Evolutionary conservation across 192 early-diverging fungal genomes (phyloP).

Genomic region (Cladochytrium replicatum): DNA sequence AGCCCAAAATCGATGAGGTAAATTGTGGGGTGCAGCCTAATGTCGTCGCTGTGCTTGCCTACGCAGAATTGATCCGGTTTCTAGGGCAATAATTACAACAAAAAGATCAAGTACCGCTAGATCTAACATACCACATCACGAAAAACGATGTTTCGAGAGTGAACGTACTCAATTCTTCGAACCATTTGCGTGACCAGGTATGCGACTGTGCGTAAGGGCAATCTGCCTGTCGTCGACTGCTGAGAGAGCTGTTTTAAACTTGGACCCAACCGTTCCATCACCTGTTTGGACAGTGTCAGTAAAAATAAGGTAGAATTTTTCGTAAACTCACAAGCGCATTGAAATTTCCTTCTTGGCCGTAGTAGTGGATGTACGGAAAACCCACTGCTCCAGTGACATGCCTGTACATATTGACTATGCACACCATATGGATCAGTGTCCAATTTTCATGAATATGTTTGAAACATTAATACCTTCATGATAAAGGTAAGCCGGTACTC

Average conservation of each 20-base stretch:
- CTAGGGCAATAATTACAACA: slow-evolving; percentile 4
- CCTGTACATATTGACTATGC: slow-evolving; percentile 16
- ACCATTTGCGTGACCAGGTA: slow-evolving; percentile 21
- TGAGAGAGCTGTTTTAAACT: slow-evolving; percentile 15
- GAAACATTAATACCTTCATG: slow-evolving; percentile 14
- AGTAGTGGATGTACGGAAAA: slow-evolving; percentile 22
- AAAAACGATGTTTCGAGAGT: slow-evolving; percentile 26
- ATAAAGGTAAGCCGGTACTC: slow-evolving; percentile 5
- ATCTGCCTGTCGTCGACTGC: slow-evolving; percentile 4
- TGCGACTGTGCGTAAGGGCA: slow-evolving; percentile 31
- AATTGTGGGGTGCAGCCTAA: slow-evolving; percentile 13
- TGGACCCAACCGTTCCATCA: slow-evolving; percentile 37
- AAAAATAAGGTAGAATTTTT: slow-evolving; percentile 1
- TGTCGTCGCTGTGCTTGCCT: slow-evolving; percentile 22
- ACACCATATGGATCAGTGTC: not conserved
- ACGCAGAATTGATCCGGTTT: slow-evolving; percentile 46
- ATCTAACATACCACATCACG: slow-evolving; percentile 24
- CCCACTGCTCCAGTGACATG: slow-evolving; percentile 15
- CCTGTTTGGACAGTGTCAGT: slow-evolving; percentile 6
- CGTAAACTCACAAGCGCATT: slow-evolving; percentile 8
- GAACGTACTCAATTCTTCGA: slow-evolving; percentile 15
- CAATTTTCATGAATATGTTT: not conserved
- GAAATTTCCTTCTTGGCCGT: slow-evolving; percentile 23
- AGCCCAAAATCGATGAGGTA: slow-evolving; percentile 38
- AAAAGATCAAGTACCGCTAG: not conserved